A percentile compares a stretch with the other conserved stretches of the same genome.
phyloP scores from a whole-genome alignment of 140 eudicot species.

The Bidens hawaiensis region DNA sequence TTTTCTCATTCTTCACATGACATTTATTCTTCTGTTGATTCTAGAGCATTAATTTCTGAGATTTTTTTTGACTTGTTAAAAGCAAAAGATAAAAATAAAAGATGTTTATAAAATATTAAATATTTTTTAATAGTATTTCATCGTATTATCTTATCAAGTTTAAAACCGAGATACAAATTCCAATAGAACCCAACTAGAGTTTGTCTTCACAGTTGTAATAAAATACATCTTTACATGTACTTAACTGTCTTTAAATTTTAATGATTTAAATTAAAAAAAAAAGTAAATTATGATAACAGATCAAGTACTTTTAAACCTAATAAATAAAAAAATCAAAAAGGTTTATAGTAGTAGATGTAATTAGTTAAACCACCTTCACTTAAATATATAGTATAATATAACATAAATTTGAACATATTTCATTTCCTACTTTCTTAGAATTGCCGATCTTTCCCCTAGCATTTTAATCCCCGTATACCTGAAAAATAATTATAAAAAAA shows the following conservation, averaged over 20 bases:
- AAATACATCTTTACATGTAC: no score
- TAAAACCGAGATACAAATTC: no score
- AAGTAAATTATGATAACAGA: no score
- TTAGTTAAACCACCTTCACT: not conserved
- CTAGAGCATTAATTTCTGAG: not conserved
- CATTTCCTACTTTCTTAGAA: slow-evolving; percentile 9
- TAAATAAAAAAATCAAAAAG: not conserved
- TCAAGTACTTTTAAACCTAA: not conserved
- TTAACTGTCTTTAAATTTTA: no score
- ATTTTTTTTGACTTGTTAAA: no score
- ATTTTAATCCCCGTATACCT: slow-evolving; percentile 27
- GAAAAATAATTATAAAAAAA: not conserved
- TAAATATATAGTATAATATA: not conserved
- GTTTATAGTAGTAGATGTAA: not conserved
- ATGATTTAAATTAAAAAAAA: no score
- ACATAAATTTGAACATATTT: not conserved
- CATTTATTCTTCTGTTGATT: not conserved
- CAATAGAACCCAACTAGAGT: no score
- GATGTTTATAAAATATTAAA: not conserved
- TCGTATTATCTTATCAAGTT: not conserved
- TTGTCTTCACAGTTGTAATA: no score
- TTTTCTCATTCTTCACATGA: not conserved
- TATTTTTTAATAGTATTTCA: not conserved
- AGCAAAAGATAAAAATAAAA: no score
- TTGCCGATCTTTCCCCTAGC: slow-evolving; percentile 17